Base-by-base conservation (phyloP, 768 basidiomycete genomes). In the Termitomyces sp. region DNA sequence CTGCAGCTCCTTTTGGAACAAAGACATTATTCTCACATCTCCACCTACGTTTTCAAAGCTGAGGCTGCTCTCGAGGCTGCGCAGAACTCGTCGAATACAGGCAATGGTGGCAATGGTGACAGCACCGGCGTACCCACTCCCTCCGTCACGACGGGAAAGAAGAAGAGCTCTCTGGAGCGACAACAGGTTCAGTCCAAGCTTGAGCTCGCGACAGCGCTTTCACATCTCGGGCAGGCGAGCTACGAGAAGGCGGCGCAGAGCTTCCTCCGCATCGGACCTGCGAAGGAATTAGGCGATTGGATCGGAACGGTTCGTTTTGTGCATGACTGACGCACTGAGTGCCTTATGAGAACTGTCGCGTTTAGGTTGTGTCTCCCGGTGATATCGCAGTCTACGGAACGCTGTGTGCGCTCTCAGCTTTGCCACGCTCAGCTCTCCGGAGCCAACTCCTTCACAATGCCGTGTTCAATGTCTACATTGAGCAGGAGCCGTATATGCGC, bases 21-120 rank as follows among this genome's bases (percentile, higher is more conserved):
- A 73, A 80, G 85, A 62, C 93, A 92, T 72, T 95, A 94, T 72
- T 77, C 89, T 2, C 92, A 94, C 68, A 83, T 97, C 40, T 82
- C 89, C 8, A 94, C 91, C n/a, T 96, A 97, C 70, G 86, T 97
- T 34, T 93, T 89, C 83, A 97, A 97, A 74, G 94, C 94, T n/a
- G 95, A 97, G 62, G 88, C 92, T 0, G 91, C 93, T 0, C 79
- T 97, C 31, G 94, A 96, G 45, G 84, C 86, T 3, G 73, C 83
- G 1, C 65, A 76, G 1, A 73, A 75, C 2, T 70, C 77, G 14
- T 65, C 72, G 10, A 64, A 73, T 17, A 63, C 66, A 40, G 61
- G 66, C 29, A 69, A 67, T 55, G 62, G 58, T 46, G 63, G 63
- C 1, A 60, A 57, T 34, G 59, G 67, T 36, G 71, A 67, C 7